phyloP scores from a whole-genome alignment of 495 filamentous ascomycete genomes.

The Podospora fimiseda region DNA sequence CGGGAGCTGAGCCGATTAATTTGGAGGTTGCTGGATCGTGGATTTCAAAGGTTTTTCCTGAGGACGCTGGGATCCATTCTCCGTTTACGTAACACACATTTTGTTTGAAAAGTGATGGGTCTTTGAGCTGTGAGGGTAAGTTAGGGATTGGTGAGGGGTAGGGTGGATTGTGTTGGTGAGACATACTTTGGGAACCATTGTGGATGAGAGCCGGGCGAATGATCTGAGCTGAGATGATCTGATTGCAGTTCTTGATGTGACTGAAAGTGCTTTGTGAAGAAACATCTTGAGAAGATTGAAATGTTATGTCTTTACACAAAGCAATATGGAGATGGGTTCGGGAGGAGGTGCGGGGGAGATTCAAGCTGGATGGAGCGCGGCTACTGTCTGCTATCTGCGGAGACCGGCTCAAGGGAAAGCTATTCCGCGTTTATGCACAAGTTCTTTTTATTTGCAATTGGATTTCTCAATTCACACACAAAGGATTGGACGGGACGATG shows the following conservation, averaged over 20 bases:
- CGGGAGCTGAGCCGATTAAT: constrained; percentile 74
- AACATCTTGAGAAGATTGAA: constrained; percentile 14
- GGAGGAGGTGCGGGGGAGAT: background rate
- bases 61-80: constrained; percentile 70
- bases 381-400: background rate
- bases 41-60: constrained; percentile 75
- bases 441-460: no score
- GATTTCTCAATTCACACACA: background rate
- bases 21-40: constrained; percentile 74
- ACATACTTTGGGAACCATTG: constrained; percentile 38
- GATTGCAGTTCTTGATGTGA: constrained; percentile 22
- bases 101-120: constrained; percentile 71
- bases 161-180: background rate
- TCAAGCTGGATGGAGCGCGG: background rate
- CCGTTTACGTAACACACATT: constrained; percentile 80
- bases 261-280: constrained; percentile 32
- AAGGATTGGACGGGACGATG: background rate
- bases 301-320: constrained; percentile 1
- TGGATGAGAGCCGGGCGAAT: constrained; percentile 35
- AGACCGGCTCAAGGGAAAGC: background rate
- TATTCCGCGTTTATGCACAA: background rate
- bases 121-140: constrained; percentile 57
- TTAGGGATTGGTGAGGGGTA: background rate
- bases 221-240: constrained; percentile 18
- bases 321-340: background rate